Conservation (phyloP, 2,329 filamentous ascomycete species). For the Fusarium algeriense region DNA sequence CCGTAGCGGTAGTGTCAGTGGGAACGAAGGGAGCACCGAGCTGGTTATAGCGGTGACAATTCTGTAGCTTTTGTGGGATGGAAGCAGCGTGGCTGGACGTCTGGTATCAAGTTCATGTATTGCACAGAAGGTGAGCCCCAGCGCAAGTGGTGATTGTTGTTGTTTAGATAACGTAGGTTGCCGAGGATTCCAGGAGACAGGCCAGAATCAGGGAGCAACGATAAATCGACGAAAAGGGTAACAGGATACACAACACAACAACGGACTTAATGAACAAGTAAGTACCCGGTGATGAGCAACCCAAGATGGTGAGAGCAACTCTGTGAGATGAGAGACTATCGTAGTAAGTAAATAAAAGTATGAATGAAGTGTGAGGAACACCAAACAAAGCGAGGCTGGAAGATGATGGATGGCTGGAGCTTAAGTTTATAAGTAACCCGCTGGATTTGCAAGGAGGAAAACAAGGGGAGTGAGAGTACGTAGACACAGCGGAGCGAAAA, state of each 20-base stretch:
- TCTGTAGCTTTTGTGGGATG: constrained; percentile 11
- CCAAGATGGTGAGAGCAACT: background rate
- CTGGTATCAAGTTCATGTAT: constrained; percentile 33
- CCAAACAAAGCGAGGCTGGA: constrained; percentile 35
- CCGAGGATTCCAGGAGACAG: constrained; percentile 26
- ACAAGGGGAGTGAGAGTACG: constrained; percentile 30
- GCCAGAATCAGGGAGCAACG: constrained; percentile 15
- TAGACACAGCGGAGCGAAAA: background rate
- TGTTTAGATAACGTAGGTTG: constrained; percentile 15
- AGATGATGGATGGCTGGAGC: constrained; percentile 37
- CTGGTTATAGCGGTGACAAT: constrained; percentile 29
- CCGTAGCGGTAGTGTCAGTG: constrained; percentile 1
- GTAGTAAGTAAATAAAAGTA: background rate
- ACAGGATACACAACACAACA: background rate
- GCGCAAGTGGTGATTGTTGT: constrained; percentile 18
- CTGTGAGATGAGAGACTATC: background rate
- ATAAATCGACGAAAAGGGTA: constrained; percentile 1
- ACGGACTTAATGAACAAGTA: background rate
- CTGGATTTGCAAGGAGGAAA: constrained; percentile 31
- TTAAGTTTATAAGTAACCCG: constrained; percentile 43
- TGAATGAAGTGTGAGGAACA: constrained; percentile 28
- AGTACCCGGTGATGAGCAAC: constrained; percentile 5
- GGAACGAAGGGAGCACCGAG: constrained; percentile 13
- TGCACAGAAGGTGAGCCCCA: constrained; percentile 7
- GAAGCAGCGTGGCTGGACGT: background rate